Evolutionary conservation across 2,329 filamentous ascomycete genomes (phyloP), one percentile per base, ranked within the genome.

Genomic region (Penicillium sp.): DNA sequence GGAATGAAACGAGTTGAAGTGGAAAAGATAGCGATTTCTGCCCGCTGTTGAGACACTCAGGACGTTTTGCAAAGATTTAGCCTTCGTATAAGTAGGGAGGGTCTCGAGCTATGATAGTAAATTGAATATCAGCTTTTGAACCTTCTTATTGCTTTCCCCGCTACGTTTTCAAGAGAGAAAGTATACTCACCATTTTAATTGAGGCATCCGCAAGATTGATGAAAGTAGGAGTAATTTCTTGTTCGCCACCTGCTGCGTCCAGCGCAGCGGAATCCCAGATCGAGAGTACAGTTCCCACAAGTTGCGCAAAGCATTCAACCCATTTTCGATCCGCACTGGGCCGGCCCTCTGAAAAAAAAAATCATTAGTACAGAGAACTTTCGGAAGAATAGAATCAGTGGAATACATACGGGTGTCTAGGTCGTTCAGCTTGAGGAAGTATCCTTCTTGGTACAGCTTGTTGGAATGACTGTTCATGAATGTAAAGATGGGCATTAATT

Each of bases 181-280:
- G 9, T n/a, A 48, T 47, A 62, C 74, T 64, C 81, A 97, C 94
- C 91, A 97, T 97, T 74, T 96, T 96, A 65, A 99, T 91, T 0
- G 94, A 96, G 20, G 94, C 94, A 80, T 99, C 94, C 6, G 94
- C 96, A 59, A 99, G 77, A 68, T 99, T 99, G 72, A 99, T 92
- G 71, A 97, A 99, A 51, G 90, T 94, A 30, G 91, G 91, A 43
- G 93, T 78, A 48, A 96, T 89, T 68, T 96, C 90, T 62, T 87
- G 89, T 66, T 94, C 85, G 64, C 91, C 87, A 35, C 90, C 91
- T 12, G 90, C 92, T 40, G 85, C 86, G 75, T 99, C 94, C 58
- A 97, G 81, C 70, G 94, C 91, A 62, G 89, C 86, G 23, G 93
- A 92, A 74, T 99, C 93, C 94, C 94, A 99, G 50, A 97, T 78